These are phyloP conservation scores for Fusarium sororula DNA, from an alignment of 2,329 filamentous ascomycete genomes.

Conservation along the genomic window DNA sequence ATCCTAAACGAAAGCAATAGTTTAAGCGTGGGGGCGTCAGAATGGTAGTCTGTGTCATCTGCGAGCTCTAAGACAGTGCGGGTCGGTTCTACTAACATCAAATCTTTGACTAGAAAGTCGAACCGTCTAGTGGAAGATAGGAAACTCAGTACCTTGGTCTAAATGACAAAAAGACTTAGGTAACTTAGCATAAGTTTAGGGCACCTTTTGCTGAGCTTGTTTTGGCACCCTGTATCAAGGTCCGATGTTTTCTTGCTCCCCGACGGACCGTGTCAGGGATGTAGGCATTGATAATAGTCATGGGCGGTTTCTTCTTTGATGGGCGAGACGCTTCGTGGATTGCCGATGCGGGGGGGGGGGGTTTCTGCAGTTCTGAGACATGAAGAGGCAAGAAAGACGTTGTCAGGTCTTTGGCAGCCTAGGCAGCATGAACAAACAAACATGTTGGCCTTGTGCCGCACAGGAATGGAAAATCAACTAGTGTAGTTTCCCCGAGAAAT, in stretches of 20 bases:
- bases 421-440: constrained; percentile 17
- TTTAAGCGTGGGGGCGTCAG: constrained; percentile 17
- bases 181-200: background rate
- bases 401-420: background rate
- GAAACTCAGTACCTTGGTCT: background rate
- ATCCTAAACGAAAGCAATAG: background rate
- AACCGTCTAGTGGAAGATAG: background rate
- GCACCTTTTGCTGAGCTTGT: background rate
- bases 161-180: background rate
- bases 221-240: background rate
- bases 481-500: constrained; percentile 45
- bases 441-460: constrained; percentile 5
- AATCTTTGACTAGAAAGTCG: background rate
- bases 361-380: constrained; percentile 23
- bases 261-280: background rate
- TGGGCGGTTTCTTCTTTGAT: background rate
- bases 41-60: background rate
- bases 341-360: constrained; percentile 33
- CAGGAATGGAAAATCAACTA: constrained; percentile 33
- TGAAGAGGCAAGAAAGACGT: constrained; percentile 5
- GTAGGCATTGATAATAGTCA: background rate
- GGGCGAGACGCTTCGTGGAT: constrained; percentile 7
- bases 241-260: background rate
- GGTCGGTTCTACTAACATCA: background rate
- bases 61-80: background rate